Evolutionary conservation across 2,329 filamentous ascomycete genomes (phyloP).

Genomic region (Phoma sp.): DNA sequence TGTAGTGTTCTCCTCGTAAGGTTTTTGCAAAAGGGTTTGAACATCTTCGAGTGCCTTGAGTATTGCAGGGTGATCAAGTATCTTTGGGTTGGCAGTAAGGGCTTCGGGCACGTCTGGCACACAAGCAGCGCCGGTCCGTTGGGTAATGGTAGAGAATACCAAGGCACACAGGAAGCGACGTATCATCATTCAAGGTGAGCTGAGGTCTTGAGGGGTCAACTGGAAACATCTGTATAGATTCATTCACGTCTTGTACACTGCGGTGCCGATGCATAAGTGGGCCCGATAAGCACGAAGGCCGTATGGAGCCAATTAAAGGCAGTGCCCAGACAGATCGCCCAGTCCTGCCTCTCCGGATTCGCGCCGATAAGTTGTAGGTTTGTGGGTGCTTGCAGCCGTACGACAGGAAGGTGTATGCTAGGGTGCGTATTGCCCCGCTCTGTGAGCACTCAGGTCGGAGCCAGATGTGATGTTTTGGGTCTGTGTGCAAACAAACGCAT

Average conservation of each 20-base stretch:
- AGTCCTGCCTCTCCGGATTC: not conserved
- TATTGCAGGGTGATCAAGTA: conserved; percentile 31
- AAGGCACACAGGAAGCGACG: not conserved
- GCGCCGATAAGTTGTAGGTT: not conserved
- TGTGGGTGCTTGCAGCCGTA: not conserved
- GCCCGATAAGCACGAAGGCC: conserved; percentile 7
- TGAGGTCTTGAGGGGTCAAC: not conserved
- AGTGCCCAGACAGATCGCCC: conserved; percentile 8
- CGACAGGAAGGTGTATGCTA: not conserved
- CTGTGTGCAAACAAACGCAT: too few species aligned
- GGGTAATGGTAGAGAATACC: not conserved
- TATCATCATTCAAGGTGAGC: not conserved
- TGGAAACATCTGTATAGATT: not conserved
- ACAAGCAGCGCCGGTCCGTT: conserved; percentile 19
- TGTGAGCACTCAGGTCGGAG: too few species aligned
- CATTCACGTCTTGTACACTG: not conserved
- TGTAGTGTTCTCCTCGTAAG: conserved; percentile 22
- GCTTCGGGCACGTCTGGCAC: conserved; percentile 33
- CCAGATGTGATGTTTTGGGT: too few species aligned
- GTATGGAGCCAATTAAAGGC: not conserved
- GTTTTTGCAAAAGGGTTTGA: conserved; percentile 6
- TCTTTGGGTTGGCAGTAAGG: conserved; percentile 23
- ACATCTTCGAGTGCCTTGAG: conserved; percentile 32
- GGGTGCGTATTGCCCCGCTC: not conserved
- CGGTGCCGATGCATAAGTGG: not conserved